Evolutionary conservation across 352 stramenopile genomes (phyloP).

Genomic region (Pythium grandisporangium): DNA sequence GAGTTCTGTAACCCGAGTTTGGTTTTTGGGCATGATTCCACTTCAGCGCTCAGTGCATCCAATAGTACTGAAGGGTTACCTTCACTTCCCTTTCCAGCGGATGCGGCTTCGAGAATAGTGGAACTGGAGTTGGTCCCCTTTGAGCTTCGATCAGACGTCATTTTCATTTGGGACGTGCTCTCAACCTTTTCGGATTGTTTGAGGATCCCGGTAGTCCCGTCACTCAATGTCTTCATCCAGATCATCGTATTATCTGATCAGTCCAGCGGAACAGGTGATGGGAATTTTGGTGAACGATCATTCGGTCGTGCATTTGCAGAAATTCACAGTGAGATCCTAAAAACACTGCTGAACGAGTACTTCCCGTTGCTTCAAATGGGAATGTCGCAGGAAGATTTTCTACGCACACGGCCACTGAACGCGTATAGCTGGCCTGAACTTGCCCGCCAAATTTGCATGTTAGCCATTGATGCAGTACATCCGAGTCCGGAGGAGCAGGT

Average conservation of each 20-base stretch:
- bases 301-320: slow-evolving; percentile 32
- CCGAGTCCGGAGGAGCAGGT: slow-evolving; percentile 59
- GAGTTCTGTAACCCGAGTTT: slow-evolving; percentile 13
- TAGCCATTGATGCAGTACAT: slow-evolving; percentile 65
- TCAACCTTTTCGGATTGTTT: slow-evolving; percentile 66
- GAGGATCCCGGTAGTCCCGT: slow-evolving; percentile 32
- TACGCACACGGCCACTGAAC: slow-evolving; percentile 66
- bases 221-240: slow-evolving; percentile 37
- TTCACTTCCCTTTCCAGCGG: slow-evolving; percentile 23
- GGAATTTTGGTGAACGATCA: slow-evolving; percentile 45
- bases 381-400: slow-evolving; percentile 59
- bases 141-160: slow-evolving; percentile 38
- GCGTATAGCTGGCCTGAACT: slow-evolving; percentile 76
- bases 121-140: slow-evolving; percentile 30
- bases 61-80: no score
- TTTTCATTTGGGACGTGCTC: slow-evolving; percentile 74
- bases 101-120: slow-evolving; percentile 17
- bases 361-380: slow-evolving; percentile 65
- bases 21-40: neutral
- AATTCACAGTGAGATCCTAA: slow-evolving; percentile 43
- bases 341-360: slow-evolving; percentile 45
- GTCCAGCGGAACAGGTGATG: slow-evolving; percentile 25
- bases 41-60: neutral
- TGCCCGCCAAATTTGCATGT: slow-evolving; percentile 56
- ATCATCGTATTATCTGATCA: slow-evolving; percentile 32